Evolutionary conservation across 768 basidiomycete genomes (phyloP).

Genomic region (Boletus pseudo-olivaceus): DNA sequence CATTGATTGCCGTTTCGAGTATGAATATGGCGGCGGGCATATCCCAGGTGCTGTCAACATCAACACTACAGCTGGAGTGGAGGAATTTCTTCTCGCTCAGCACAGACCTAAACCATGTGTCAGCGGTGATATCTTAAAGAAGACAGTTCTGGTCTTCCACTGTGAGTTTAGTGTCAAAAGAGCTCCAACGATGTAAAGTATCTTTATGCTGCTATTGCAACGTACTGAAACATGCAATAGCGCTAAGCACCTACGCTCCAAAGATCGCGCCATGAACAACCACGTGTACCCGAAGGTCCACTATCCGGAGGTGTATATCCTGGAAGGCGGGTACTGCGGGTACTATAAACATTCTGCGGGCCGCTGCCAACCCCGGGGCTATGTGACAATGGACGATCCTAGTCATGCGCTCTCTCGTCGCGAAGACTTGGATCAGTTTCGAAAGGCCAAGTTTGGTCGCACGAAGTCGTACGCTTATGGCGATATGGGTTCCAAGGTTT

Average conservation of each 20-base stretch:
- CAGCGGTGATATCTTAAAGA: conserved; percentile 70
- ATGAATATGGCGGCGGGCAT: conserved; percentile 93
- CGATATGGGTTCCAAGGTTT: conserved; percentile 51
- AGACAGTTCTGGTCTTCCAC: conserved; percentile 91
- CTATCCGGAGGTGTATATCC: conserved; percentile 95
- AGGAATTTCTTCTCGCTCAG: conserved; percentile 71
- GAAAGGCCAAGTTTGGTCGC: conserved; percentile 81
- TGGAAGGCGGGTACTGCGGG: conserved; percentile 92
- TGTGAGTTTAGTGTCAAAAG: conserved; percentile 97
- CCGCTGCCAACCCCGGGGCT: conserved; percentile 78
- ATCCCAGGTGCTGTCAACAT: conserved; percentile 90
- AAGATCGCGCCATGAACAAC: conserved; percentile 86
- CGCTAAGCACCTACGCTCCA: conserved; percentile 89
- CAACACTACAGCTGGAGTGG: conserved; percentile 73
- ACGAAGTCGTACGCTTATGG: conserved; percentile 93
- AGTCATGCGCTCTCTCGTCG: conserved; percentile 73
- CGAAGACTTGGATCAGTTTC: conserved; percentile 89
- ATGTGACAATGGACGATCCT: conserved; percentile 95
- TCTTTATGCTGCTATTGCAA: background rate
- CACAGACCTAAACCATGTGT: conserved; percentile 62
- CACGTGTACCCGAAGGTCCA: conserved; percentile 88
- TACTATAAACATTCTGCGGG: conserved; percentile 69
- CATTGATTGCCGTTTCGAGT: conserved; percentile 97
- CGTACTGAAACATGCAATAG: conserved; percentile 38
- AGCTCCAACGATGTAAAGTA: conserved; percentile 88